Conservation (phyloP, 768 basidiomycete genomes). For the Paxillus ammoniavirescens region DNA sequence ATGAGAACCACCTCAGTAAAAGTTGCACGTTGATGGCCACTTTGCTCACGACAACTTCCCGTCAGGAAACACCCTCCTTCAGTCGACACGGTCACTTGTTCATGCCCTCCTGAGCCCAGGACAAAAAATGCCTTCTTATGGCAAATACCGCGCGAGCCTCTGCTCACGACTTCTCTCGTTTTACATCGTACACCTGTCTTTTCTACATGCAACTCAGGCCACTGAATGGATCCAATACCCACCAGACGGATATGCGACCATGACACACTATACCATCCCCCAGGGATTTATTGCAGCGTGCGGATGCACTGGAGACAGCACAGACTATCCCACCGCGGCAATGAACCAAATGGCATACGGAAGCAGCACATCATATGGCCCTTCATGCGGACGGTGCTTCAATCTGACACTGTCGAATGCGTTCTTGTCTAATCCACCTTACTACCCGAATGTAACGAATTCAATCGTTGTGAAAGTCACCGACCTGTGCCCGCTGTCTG, state of each 20-base stretch:
- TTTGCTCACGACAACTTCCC: background rate
- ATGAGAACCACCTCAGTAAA: no score
- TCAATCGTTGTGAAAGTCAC: slow-evolving; percentile 76
- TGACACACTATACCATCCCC: slow-evolving; percentile 71
- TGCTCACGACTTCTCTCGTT: slow-evolving; percentile 21
- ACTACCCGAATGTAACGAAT: slow-evolving; percentile 58
- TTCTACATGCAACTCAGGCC: slow-evolving; percentile 23
- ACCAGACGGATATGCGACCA: slow-evolving; percentile 59
- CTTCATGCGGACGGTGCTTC: slow-evolving; percentile 78
- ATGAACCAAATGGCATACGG: slow-evolving; percentile 80
- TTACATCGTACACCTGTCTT: slow-evolving; percentile 20
- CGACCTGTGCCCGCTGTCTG: slow-evolving; percentile 70
- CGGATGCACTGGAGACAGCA: slow-evolving; percentile 69
- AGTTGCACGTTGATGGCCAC: no score
- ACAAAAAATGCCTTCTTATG: slow-evolving; percentile 14
- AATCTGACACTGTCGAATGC: slow-evolving; percentile 72
- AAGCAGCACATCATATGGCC: slow-evolving; percentile 68
- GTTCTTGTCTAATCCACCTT: slow-evolving; percentile 64
- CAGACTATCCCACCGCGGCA: slow-evolving; percentile 74
- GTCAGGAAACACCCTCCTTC: background rate
- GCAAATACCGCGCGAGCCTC: background rate
- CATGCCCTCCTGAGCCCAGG: slow-evolving; percentile 13
- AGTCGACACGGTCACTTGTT: background rate
- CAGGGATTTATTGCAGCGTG: slow-evolving; percentile 58
- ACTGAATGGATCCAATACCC: slow-evolving; percentile 66